Evolutionary conservation across 768 basidiomycete genomes (phyloP).

Genomic region (Rhizopogon rudus): DNA sequence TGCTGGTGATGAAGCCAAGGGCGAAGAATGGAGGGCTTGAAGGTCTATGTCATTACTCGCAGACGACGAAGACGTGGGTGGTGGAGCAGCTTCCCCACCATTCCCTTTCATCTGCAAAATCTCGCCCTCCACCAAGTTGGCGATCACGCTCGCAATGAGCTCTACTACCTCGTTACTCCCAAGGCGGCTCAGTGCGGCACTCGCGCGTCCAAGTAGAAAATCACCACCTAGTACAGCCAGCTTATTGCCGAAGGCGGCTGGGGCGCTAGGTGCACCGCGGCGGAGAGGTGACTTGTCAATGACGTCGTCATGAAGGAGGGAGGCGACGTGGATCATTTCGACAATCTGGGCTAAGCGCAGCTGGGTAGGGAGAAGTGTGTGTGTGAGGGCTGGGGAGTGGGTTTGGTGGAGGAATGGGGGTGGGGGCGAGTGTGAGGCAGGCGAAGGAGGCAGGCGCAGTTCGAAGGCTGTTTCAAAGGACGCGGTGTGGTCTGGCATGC

Average conservation of each 20-base stretch:
- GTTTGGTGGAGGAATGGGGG: constrained; percentile 15
- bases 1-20: constrained; percentile 17
- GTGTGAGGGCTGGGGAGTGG: constrained; percentile 28
- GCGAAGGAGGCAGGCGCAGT: constrained; percentile 32
- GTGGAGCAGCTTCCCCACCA: constrained; percentile 3
- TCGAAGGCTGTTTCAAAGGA: constrained; percentile 61
- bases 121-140: constrained; percentile 96
- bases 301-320: constrained; percentile 89
- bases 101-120: constrained; percentile 62
- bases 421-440: constrained; percentile 8
- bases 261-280: constrained; percentile 62
- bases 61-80: not conserved
- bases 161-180: constrained; percentile 91
- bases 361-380: constrained; percentile 71
- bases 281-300: constrained; percentile 71
- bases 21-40: constrained; percentile 42
- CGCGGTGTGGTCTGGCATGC: constrained; percentile 71
- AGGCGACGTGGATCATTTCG: constrained; percentile 98
- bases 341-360: constrained; percentile 90
- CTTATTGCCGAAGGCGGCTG: constrained; percentile 85
- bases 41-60: constrained; percentile 14
- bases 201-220: constrained; percentile 90
- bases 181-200: constrained; percentile 79
- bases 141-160: constrained; percentile 84
- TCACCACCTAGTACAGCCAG: constrained; percentile 92